Conservation (phyloP, 495 filamentous ascomycete genomes). For the Penicillium alfredii region DNA sequence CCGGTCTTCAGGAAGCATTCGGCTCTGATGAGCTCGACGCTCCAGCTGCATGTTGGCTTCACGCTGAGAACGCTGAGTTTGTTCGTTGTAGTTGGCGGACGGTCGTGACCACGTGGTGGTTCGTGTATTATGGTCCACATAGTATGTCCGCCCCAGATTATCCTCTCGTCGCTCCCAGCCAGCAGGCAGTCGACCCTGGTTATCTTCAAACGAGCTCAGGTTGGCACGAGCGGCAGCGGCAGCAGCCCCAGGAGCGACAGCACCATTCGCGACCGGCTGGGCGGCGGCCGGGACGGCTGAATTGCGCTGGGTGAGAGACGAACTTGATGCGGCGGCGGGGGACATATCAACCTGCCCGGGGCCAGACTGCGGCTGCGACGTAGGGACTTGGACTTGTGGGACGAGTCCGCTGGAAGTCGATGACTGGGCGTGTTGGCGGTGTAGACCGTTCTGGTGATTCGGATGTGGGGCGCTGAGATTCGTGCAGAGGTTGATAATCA, state of each 20-base stretch:
- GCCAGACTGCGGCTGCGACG: conserved; percentile 24
- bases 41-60: conserved; percentile 88
- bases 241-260: conserved; percentile 39
- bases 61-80: conserved; percentile 68
- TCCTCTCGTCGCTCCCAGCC: conserved; percentile 97
- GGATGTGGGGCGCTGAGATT: conserved; percentile 61
- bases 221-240: conserved; percentile 44
- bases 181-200: conserved; percentile 81
- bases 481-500: conserved; percentile 92
- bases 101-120: conserved; percentile 95
- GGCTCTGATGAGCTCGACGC: conserved; percentile 86
- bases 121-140: conserved; percentile 96
- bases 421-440: conserved; percentile 33
- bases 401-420: conserved; percentile 39
- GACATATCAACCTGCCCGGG: conserved; percentile 29
- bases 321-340: conserved; percentile 28
- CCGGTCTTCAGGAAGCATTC: conserved; percentile 92
- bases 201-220: conserved; percentile 91
- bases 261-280: conserved; percentile 24
- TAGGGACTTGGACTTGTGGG: conserved; percentile 29
- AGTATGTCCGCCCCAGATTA: conserved; percentile 95
- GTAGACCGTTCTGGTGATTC: conserved; percentile 35
- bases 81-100: conserved; percentile 71
- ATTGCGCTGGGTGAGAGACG: conserved; percentile 36
- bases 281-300: conserved; percentile 32